These are phyloP conservation scores for Monilinia vaccinii-corymbosi DNA, from an alignment of 2,329 filamentous ascomycete genomes.

Conservation along the genomic window DNA sequence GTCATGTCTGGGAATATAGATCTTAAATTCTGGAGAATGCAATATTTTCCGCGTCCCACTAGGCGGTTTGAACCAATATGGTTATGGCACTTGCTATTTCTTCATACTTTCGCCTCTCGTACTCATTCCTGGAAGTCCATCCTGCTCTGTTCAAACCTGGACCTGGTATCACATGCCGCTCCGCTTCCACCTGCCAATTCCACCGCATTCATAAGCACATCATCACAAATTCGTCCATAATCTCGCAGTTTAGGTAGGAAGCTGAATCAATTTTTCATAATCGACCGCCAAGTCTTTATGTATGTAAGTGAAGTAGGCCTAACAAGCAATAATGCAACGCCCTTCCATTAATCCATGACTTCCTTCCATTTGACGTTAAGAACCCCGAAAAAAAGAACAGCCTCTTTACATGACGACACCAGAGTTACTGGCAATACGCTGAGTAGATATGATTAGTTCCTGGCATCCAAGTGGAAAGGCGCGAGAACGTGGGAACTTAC, in stretches of 20 bases:
- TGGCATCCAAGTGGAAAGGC: slow-evolving; percentile 26
- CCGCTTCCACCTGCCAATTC: neutral
- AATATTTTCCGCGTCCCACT: neutral
- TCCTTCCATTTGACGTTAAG: slow-evolving; percentile 9
- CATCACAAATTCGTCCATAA: neutral
- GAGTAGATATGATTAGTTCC: slow-evolving; percentile 19
- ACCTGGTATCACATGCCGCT: neutral
- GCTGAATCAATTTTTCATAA: slow-evolving; percentile 10
- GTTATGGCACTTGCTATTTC: neutral
- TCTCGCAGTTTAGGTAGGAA: slow-evolving; percentile 7
- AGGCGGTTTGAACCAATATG: neutral
- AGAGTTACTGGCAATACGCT: slow-evolving; percentile 99
- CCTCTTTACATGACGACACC: slow-evolving; percentile 96
- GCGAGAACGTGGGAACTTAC: slow-evolving; percentile 44
- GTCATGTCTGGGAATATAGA: neutral
- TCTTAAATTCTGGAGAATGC: neutral
- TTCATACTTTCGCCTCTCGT: neutral
- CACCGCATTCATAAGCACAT: neutral
- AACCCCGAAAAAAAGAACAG: slow-evolving; percentile 25
- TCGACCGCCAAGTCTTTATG: slow-evolving; percentile 5
- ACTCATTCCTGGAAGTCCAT: neutral
- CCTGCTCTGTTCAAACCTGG: neutral
- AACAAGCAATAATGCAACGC: slow-evolving; percentile 10
- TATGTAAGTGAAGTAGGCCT: slow-evolving; percentile 9
- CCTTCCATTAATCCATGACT: slow-evolving; percentile 10